A percentile compares a stretch with the other conserved stretches of the same genome.
Conservation (phyloP, 495 filamentous ascomycete species). For the Penicillium herquei region DNA sequence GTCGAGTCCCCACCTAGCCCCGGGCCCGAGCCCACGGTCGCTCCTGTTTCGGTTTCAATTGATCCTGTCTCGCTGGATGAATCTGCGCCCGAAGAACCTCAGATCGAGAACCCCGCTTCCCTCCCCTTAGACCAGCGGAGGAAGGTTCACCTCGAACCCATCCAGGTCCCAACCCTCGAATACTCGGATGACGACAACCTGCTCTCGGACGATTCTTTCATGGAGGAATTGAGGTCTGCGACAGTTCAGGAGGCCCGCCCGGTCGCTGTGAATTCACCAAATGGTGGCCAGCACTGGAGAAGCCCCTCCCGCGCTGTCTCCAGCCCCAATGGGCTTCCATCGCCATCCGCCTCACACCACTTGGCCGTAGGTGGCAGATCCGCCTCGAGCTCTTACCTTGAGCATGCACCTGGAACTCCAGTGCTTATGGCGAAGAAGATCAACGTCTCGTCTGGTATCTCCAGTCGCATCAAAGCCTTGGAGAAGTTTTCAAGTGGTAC, state of each 20-base stretch:
- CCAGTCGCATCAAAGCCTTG: constrained; percentile 83
- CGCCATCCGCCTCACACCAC: constrained; percentile 38
- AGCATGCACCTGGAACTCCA: constrained; percentile 29
- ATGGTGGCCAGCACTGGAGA: constrained; percentile 31
- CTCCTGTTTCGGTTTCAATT: constrained; percentile 18
- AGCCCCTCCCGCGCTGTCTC: constrained; percentile 51
- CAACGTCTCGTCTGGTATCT: constrained; percentile 85
- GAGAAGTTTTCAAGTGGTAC: constrained; percentile 63
- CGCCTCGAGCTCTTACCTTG: constrained; percentile 35
- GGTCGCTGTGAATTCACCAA: constrained; percentile 79
- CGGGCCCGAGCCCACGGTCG: constrained; percentile 16
- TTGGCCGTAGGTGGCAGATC: constrained; percentile 37
- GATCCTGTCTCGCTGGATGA: constrained; percentile 17
- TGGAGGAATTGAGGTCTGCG: constrained; percentile 84
- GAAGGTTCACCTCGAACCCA: constrained; percentile 52
- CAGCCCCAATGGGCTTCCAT: constrained; percentile 38
- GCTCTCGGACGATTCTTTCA: constrained; percentile 80
- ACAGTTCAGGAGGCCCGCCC: constrained; percentile 81
- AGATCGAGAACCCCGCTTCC: constrained; percentile 13
- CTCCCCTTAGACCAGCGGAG: constrained; percentile 43
- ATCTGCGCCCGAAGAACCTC: constrained; percentile 19
- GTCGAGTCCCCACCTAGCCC: constrained; percentile 17
- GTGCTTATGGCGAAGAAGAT: constrained; percentile 64
- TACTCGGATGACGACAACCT: constrained; percentile 63
- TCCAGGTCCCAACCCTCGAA: constrained; percentile 52